Percentiles rank a stretch among this genome's conserved stretches.
Evolutionary conservation across 176 grass and related monocot genomes (phyloP).

Genomic region (Otatea glauca): DNA sequence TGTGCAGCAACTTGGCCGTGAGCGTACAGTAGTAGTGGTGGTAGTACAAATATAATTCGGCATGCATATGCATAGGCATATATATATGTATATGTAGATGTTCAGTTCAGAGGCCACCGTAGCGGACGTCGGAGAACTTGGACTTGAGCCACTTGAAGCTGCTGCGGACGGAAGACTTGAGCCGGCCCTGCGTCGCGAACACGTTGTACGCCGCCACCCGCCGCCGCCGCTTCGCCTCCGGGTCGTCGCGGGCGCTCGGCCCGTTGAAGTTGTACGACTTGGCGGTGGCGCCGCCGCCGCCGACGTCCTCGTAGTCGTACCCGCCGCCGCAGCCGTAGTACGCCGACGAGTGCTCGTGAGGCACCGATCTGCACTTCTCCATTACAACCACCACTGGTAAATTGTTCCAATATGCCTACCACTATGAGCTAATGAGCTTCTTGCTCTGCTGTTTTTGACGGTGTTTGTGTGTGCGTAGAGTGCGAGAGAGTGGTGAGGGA

Average conservation of each 20-base stretch:
- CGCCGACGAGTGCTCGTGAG: slow-evolving; percentile 61
- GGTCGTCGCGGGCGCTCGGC: slow-evolving; percentile 63
- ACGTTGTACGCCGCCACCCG: slow-evolving; percentile 92
- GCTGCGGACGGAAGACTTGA: slow-evolving; percentile 83
- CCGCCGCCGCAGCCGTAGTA: slow-evolving; percentile 61
- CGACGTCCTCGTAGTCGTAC: slow-evolving; percentile 58
- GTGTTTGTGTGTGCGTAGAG: background rate
- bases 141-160: slow-evolving; percentile 98
- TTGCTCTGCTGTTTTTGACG: background rate
- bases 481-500: background rate
- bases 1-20: slow-evolving; percentile 34
- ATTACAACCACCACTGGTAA: slow-evolving; percentile 29
- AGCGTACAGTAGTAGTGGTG: background rate
- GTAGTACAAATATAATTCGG: slow-evolving; percentile 9
- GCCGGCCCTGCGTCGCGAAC: slow-evolving; percentile 75
- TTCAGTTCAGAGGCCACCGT: slow-evolving; percentile 59
- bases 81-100: background rate
- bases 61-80: slow-evolving; percentile 24
- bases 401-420: background rate
- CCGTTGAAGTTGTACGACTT: slow-evolving; percentile 96
- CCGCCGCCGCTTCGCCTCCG: slow-evolving; percentile 88
- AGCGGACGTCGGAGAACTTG: slow-evolving; percentile 83
- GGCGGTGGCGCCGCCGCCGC: slow-evolving; percentile 20
- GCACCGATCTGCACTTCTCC: slow-evolving; percentile 93
- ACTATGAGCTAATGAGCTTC: background rate